Base-by-base conservation (phyloP, 257 asterid genomes). In the Rhazya stricta region DNA sequence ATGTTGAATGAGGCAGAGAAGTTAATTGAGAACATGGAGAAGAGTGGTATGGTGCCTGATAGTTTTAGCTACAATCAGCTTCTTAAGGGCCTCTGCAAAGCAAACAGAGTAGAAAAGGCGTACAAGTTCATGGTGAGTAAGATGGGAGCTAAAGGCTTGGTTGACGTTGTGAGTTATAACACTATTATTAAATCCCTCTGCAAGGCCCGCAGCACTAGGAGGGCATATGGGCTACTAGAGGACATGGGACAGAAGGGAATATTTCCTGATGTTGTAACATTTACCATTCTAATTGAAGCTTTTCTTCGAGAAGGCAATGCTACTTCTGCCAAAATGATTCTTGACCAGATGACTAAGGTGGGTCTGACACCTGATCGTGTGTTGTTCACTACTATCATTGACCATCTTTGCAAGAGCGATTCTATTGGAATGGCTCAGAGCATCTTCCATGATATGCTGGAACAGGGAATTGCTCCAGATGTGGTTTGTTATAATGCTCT, bases 161-260 rank as follows among this genome's bases (percentile, higher is more conserved):
- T 87, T 9, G 92, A 95, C 81, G 94, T 89, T 82, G 97, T 92
- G 58, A 89, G 98, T 21, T 94, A 92, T 74, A 92, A 94, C 87
- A 94, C 98, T 7, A 86, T 91, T 75, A 86, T 95, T 69, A 82
- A 70, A 70, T 87, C 96, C 45, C 82, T 92, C 72, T 95, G 97
- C 86, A 89, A 80, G 77, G 79, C 73, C 42, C 85, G 90, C 73
- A 81, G 77, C 79, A 77, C 81, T 37, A 81, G 76, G 72, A 87
- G 79, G 76, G 98, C 97, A 29, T 89, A 84, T 75, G 81, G 81
- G 81, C 90, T 92, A 36, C 82, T 89, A 6, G 86, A 82, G 42
- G 97, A 89, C 89, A 95, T 92, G 94, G 86, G 67, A 43, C 87
- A 78, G 83, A 95, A 91, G 77, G 94, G 91, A 51, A 79, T 89